Conservation (phyloP, 768 basidiomycete genomes). For the Tylopilus subfusipes region DNA sequence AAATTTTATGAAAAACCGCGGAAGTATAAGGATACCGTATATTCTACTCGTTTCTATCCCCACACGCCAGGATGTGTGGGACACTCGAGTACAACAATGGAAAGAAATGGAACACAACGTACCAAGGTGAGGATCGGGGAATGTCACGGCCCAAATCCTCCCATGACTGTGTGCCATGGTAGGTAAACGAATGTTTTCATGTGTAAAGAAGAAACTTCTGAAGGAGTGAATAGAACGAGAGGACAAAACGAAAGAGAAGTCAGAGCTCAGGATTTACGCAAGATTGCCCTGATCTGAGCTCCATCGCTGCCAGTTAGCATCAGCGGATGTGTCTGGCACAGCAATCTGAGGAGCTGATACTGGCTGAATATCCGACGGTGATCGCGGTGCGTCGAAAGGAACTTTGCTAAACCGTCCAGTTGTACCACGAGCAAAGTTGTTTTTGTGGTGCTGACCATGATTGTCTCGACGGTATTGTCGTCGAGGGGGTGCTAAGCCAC, state of each 20-base stretch:
- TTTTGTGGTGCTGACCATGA: constrained; percentile 28
- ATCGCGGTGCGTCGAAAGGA: constrained; percentile 16
- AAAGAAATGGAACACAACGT: neutral
- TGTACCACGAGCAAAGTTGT: constrained; percentile 18
- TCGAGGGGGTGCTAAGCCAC: constrained; percentile 24
- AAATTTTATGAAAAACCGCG: neutral
- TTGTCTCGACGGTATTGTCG: constrained; percentile 32
- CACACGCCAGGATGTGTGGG: neutral
- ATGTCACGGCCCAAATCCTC: neutral
- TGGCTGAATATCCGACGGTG: constrained; percentile 16
- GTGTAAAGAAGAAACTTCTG: neutral
- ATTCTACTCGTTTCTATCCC: neutral
- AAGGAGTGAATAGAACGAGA: neutral
- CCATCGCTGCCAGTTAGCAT: constrained; percentile 23
- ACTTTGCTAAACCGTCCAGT: constrained; percentile 20
- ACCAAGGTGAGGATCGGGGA: neutral
- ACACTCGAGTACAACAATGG: neutral
- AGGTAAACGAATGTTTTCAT: neutral
- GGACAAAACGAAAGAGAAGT: constrained; percentile 12
- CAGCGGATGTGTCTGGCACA: constrained; percentile 7
- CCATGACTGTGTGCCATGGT: neutral
- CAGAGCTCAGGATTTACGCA: neutral
- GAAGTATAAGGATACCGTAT: neutral
- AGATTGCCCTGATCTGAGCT: constrained; percentile 8
- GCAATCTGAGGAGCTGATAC: constrained; percentile 5